A percentile compares a stretch with the other conserved stretches of the same genome.
Conservation (phyloP, 306 rosid genomes). For the Dryas octopetala region DNA sequence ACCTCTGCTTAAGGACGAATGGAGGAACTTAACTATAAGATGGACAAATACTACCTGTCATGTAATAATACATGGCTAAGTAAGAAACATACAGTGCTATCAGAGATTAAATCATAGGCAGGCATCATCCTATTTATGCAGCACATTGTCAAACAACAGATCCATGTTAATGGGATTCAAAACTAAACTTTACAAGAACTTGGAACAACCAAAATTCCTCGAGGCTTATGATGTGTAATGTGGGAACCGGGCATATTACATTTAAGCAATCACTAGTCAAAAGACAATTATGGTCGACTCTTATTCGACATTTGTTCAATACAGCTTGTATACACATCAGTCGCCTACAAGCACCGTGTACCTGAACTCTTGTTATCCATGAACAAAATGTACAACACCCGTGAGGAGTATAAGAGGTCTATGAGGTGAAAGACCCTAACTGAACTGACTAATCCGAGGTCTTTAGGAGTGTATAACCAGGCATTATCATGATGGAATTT, state of each 20-base stretch:
- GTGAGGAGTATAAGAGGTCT: constrained; percentile 3
- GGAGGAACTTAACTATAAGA: too few species aligned
- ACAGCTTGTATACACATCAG: not conserved
- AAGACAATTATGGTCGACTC: not conserved
- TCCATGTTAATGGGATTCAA: not conserved
- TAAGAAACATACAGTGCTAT: too few species aligned
- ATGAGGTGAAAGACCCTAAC: constrained; percentile 29
- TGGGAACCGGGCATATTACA: not conserved
- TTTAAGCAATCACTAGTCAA: not conserved
- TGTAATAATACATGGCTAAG: too few species aligned
- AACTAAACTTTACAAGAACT: constrained; percentile 2
- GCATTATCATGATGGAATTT: constrained; percentile 8
- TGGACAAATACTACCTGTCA: too few species aligned
- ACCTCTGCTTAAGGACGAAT: too few species aligned
- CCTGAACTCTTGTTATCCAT: constrained; percentile 17
- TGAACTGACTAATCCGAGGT: constrained; percentile 7
- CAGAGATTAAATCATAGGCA: too few species aligned
- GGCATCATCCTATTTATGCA: too few species aligned
- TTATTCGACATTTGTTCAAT: constrained; percentile 12
- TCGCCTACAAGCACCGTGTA: constrained; percentile 4
- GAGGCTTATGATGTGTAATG: not conserved
- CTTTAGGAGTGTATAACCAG: not conserved
- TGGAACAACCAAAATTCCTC: constrained; percentile 11
- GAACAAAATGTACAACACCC: constrained; percentile 39
- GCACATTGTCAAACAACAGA: too few species aligned